Evolutionary conservation across 768 basidiomycete genomes (phyloP).

Genomic region (Tephrocybe rancida): DNA sequence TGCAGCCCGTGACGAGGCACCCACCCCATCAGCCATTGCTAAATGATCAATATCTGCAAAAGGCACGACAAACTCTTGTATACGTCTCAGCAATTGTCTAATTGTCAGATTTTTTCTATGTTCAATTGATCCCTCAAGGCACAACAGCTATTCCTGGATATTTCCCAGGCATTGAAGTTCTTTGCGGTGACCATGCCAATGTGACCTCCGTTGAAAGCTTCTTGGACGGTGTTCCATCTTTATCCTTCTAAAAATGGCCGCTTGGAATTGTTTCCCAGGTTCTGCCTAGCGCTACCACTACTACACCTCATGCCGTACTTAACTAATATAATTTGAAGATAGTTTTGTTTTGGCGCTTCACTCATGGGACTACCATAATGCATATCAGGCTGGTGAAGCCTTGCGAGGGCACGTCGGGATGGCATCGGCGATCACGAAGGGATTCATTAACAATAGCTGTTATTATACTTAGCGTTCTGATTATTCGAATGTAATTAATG

Average conservation of each 20-base stretch:
- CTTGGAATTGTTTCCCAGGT: no score
- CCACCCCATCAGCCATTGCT: no score
- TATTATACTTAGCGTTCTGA: no score
- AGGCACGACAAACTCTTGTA: constrained; percentile 10
- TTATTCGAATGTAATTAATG: neutral
- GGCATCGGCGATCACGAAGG: no score
- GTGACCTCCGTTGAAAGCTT: neutral
- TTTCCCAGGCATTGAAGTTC: constrained; percentile 9
- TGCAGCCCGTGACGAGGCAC: neutral
- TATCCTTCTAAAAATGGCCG: neutral
- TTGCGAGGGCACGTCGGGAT: no score
- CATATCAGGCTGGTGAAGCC: no score
- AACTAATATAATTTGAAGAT: no score
- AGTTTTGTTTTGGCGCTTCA: no score
- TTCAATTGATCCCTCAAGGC: constrained; percentile 1
- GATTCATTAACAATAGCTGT: no score
- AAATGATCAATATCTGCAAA: constrained; percentile 5
- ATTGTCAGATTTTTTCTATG: constrained; percentile 7
- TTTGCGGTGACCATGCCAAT: constrained; percentile 1
- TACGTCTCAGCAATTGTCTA: constrained; percentile 12
- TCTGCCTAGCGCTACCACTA: no score
- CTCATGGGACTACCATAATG: no score
- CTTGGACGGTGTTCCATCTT: constrained; percentile 2
- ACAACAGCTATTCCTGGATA: neutral
- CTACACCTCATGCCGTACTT: no score